Evolutionary conservation across 495 filamentous ascomycete genomes (phyloP), one percentile per base, ranked within the genome.

Genomic region (Aspergillus hancockii): DNA sequence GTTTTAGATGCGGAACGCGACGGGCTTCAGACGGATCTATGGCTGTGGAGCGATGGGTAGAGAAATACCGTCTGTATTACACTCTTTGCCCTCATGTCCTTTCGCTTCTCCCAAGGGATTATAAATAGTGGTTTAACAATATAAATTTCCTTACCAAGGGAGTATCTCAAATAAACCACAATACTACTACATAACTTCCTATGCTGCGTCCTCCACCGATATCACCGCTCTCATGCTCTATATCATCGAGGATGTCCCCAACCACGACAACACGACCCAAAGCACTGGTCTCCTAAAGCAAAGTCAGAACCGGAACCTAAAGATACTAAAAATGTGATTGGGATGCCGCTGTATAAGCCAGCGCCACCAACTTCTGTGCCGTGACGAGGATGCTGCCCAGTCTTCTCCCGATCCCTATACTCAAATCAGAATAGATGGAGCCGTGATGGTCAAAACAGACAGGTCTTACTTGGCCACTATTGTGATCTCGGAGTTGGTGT

Each of bases 1-100:
- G 38, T 63, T n/a, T 13, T 58, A 34, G 57, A 64, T 52, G 54
- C 56, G 18, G 64, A 67, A 18, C 49, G 46, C 0, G 63, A 59
- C 2, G 60, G 56, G 13, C 30, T 67, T 14, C 61, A 57, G 46
- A 18, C 52, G 21, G 65, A 67, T 51, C 21, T 64, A 31, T 67
- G 65, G 65, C 31, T 67, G 50, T 67, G 65, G 65, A 59, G 60
- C 34, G 56, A 62, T 55, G 21, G 53, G 18, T 61, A 40, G 16
- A 36, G n/a, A 21, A 9, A 8, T 51, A 31, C 16, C 3, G 12
- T n/a, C 36, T 3, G 16, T 40, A 40, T n/a, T 9, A 28, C 25
- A 7, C 4, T 36, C 32, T 36, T 8, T 36, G 8, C 8, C 8
- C 32, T 36, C 8, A 3, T 14, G 8, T 14, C 7, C 7, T 3